These are phyloP conservation scores for Colletotrichum coccodes DNA, from an alignment of 2,329 filamentous ascomycete genomes.

Conservation along the genomic window DNA sequence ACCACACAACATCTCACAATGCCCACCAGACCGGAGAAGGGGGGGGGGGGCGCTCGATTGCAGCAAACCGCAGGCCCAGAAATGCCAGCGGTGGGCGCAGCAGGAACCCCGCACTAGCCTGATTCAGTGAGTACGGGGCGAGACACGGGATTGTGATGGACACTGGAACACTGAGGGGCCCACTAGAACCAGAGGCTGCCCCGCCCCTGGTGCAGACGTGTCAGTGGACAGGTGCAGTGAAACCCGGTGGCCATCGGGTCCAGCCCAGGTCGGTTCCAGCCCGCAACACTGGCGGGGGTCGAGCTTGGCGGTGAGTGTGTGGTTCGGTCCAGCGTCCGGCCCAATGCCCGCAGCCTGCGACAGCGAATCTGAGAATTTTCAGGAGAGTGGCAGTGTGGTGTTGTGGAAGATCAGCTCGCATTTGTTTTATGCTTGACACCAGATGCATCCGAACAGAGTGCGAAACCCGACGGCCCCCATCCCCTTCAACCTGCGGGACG, in stretches of 20 bases:
- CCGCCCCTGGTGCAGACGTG: slow-evolving; percentile 24
- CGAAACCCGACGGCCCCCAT: slow-evolving; percentile 18
- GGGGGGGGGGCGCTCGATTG: slow-evolving; percentile 7
- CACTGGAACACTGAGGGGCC: neutral
- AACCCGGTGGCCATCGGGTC: slow-evolving; percentile 16
- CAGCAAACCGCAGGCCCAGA: slow-evolving; percentile 14
- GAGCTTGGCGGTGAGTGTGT: slow-evolving; percentile 27
- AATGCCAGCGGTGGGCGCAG: slow-evolving; percentile 28
- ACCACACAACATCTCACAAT: slow-evolving; percentile 9
- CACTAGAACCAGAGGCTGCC: slow-evolving; percentile 12
- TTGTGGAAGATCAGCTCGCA: slow-evolving; percentile 17
- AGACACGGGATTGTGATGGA: neutral
- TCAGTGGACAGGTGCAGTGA: slow-evolving; percentile 21
- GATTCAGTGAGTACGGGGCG: slow-evolving; percentile 20
- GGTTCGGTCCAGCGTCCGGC: slow-evolving; percentile 1
- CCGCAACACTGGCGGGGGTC: slow-evolving; percentile 5
- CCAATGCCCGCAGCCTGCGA: slow-evolving; percentile 21
- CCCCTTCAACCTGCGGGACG: slow-evolving; percentile 19
- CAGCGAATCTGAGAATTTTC: slow-evolving; percentile 1
- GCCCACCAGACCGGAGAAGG: too few species aligned
- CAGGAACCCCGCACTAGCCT: slow-evolving; percentile 34
- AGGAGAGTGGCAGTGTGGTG: slow-evolving; percentile 12
- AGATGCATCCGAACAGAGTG: slow-evolving; percentile 25
- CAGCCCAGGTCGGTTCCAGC: slow-evolving; percentile 18
- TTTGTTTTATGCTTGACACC: slow-evolving; percentile 30